Conservation (phyloP, 163 green algal genomes). For the Picocystis sp. region DNA sequence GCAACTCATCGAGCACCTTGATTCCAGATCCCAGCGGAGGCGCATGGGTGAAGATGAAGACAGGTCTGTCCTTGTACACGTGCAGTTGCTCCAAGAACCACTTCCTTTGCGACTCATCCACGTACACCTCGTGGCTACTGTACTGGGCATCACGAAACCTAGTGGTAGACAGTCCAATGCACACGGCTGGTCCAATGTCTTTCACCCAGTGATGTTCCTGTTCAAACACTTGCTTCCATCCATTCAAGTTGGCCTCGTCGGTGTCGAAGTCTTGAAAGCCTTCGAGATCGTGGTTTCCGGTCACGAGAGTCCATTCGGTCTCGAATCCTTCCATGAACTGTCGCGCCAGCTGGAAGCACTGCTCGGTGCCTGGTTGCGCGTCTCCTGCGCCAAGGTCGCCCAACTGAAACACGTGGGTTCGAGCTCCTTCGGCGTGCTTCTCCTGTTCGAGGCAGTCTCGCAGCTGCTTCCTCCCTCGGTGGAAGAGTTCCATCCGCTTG, state of each 20-base stretch:
- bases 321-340: slow-evolving; percentile 21
- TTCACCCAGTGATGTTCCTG: slow-evolving; percentile 14
- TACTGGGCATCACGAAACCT: slow-evolving; percentile 29
- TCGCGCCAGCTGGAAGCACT: slow-evolving; percentile 39
- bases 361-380: slow-evolving; percentile 24
- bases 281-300: slow-evolving; percentile 35
- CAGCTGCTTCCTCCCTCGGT: slow-evolving; percentile 36
- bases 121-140: slow-evolving; percentile 32
- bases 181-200: slow-evolving; percentile 31
- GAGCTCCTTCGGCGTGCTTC: not conserved
- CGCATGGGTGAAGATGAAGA: slow-evolving; percentile 57
- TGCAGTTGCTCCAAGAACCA: slow-evolving; percentile 41
- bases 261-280: slow-evolving; percentile 48
- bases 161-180: slow-evolving; percentile 50
- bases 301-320: slow-evolving; percentile 14
- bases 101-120: slow-evolving; percentile 49
- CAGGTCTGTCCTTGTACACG: slow-evolving; percentile 19
- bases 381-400: slow-evolving; percentile 55
- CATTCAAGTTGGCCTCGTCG: slow-evolving; percentile 50
- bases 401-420: slow-evolving; percentile 45
- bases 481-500: slow-evolving; percentile 31
- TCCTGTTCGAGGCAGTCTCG: slow-evolving; percentile 10
- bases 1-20: slow-evolving; percentile 49
- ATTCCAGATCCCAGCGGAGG: slow-evolving; percentile 53
- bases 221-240: slow-evolving; percentile 36